Conservation (phyloP, 2,329 filamentous ascomycete species). For the Amauroascus niger region DNA sequence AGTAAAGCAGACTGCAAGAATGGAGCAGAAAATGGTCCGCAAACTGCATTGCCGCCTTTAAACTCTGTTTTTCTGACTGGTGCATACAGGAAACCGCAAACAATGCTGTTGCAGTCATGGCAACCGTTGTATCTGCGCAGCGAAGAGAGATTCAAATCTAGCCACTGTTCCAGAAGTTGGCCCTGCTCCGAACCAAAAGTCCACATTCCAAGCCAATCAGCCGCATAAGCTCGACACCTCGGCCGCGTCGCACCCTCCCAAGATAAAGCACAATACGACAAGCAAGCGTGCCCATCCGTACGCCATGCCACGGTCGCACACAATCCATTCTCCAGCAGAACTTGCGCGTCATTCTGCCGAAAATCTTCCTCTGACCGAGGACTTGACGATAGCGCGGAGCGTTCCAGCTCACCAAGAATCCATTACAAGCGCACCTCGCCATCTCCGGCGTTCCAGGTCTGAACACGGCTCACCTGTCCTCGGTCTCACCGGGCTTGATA, state of each 20-base stretch:
- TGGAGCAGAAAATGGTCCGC: slow-evolving; percentile 28
- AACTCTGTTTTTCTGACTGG: slow-evolving; percentile 16
- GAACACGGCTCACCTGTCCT: slow-evolving; percentile 40
- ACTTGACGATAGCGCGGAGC: slow-evolving; percentile 22
- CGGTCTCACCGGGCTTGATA: slow-evolving; percentile 27
- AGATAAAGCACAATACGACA: slow-evolving; percentile 56
- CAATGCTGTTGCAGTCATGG: slow-evolving; percentile 19
- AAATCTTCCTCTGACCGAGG: slow-evolving; percentile 39
- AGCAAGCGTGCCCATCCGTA: slow-evolving; percentile 55
- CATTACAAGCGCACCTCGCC: slow-evolving; percentile 25
- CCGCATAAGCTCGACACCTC: slow-evolving; percentile 51
- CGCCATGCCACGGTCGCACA: slow-evolving; percentile 49
- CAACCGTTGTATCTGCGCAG: slow-evolving; percentile 18
- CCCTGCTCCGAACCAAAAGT: slow-evolving; percentile 31
- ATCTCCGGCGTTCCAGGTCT: slow-evolving; percentile 33
- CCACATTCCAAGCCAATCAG: slow-evolving; percentile 42
- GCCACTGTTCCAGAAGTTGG: slow-evolving; percentile 43
- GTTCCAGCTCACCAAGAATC: slow-evolving; percentile 25
- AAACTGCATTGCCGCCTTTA: not conserved
- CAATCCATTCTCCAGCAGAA: slow-evolving; percentile 39
- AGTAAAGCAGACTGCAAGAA: slow-evolving; percentile 31
- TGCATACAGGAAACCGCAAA: slow-evolving; percentile 13
- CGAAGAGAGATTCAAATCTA: slow-evolving; percentile 38
- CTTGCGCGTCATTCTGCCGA: slow-evolving; percentile 45
- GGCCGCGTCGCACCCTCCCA: slow-evolving; percentile 54